These are phyloP conservation scores for Leucocoprinus leucothites DNA, from an alignment of 768 basidiomycete genomes.

Conservation along the genomic window DNA sequence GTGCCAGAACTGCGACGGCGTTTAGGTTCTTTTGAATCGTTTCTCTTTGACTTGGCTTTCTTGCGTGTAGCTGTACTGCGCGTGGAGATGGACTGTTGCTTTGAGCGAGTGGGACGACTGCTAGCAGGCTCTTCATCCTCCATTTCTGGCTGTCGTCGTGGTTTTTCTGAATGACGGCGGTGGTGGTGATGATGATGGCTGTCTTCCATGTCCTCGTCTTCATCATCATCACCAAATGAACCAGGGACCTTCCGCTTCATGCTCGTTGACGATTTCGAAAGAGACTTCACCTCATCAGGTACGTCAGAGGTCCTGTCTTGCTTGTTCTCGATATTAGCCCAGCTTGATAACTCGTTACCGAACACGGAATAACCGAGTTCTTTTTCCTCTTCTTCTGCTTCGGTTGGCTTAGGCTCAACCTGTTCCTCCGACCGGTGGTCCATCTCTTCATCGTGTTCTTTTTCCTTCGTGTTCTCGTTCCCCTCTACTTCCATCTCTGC, in stretches of 20 bases:
- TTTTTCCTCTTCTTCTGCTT: slow-evolving; percentile 18
- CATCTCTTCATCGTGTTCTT: neutral
- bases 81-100: slow-evolving; percentile 3
- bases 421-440: neutral
- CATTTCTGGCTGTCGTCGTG: neutral
- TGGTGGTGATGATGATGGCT: neutral
- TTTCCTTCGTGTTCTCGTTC: slow-evolving; percentile 17
- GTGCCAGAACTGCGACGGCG: slow-evolving; percentile 1
- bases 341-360: slow-evolving; percentile 5
- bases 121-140: neutral
- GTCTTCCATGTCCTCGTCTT: slow-evolving; percentile 27
- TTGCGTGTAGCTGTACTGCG: slow-evolving; percentile 11
- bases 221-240: slow-evolving; percentile 37
- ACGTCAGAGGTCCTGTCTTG: neutral
- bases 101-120: neutral
- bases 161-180: neutral
- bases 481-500: slow-evolving; percentile 19
- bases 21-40: slow-evolving; percentile 4
- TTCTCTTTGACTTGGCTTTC: slow-evolving; percentile 6
- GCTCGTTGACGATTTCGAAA: slow-evolving; percentile 16
- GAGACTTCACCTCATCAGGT: slow-evolving; percentile 20
- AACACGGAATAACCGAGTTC: slow-evolving; percentile 29
- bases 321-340: slow-evolving; percentile 3
- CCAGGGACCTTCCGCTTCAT: slow-evolving; percentile 39
- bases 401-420: slow-evolving; percentile 6